Evolutionary conservation across 495 filamentous ascomycete genomes (phyloP), one percentile per base, ranked within the genome.

Genomic region (Aspergillus egyptiacus): DNA sequence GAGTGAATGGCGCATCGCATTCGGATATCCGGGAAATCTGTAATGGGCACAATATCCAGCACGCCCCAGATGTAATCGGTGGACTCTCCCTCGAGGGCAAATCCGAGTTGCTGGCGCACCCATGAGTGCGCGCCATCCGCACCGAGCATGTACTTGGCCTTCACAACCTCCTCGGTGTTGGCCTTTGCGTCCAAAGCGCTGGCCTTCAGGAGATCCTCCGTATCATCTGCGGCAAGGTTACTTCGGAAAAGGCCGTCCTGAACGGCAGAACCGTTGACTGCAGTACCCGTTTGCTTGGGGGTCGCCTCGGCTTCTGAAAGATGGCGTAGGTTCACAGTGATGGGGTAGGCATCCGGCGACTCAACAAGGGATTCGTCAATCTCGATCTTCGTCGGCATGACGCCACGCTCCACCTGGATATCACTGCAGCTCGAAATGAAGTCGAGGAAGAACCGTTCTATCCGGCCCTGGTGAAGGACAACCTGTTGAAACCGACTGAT

Each of bases 121-220:
- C 80, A 83, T 35, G 70, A 73, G 43, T 76, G 77, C 1, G 79
- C 79, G 0, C 80, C 80, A 57, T 85, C 82, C 11, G 36, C 36
- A 24, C 11, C 36, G 22, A 39, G 36, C 36, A 39, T 39, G 51
- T 84, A 87, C 53, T 82, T 85, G 5, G 81, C 75, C 24, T 58
- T 70, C 6, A 85, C 62, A 3, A 51, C 66, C 54, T 81, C 62
- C 11, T 57, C 58, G 10, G 49, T 60, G 2, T 59, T 62, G 46
- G 64, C 55, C 37, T 62, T 62, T 11, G 42, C 51, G 23, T 56
- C 57, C 9, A 63, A 57, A 22, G 62, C 62, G 20, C 25, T 32
- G 11, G 30, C 20, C 34, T 59, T 61, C 10, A 74, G 58, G 13
- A 81, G 55, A n/a, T 82, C 79, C 9, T 76, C 69, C 23, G 72